Evolutionary conservation across 805 yeast genomes (phyloP).

Genomic region (Starmerella vitae): DNA sequence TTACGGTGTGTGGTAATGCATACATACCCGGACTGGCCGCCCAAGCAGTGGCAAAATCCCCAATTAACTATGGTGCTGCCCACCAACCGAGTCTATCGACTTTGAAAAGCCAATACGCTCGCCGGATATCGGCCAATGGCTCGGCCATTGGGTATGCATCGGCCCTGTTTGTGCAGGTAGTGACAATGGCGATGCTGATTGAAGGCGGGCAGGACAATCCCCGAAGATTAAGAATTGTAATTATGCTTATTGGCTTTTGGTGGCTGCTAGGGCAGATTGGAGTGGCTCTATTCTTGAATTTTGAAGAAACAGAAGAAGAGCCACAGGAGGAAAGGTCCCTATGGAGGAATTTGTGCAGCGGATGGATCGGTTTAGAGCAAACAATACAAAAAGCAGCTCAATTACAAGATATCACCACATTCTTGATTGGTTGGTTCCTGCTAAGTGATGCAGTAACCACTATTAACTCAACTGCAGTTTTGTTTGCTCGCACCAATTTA

Average conservation of each 20-base stretch:
- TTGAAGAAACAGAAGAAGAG: conserved; percentile 20
- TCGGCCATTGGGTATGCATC: conserved; percentile 58
- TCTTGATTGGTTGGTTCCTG: conserved; percentile 61
- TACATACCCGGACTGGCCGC: conserved; percentile 44
- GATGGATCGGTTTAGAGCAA: conserved; percentile 46
- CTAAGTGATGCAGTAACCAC: conserved; percentile 65
- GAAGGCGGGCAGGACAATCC: conserved; percentile 19
- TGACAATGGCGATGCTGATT: conserved; percentile 40
- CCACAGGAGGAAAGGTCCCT: not conserved
- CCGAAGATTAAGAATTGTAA: conserved; percentile 32
- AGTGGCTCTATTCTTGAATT: conserved; percentile 34
- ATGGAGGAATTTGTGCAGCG: conserved; percentile 22
- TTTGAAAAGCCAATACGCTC: too few species aligned
- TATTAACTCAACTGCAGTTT: conserved; percentile 62
- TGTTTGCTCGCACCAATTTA: conserved; percentile 59
- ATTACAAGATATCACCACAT: conserved; percentile 51
- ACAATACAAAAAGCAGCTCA: conserved; percentile 48
- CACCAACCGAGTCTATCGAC: conserved; percentile 13
- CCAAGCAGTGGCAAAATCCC: not conserved
- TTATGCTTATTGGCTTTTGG: conserved; percentile 58
- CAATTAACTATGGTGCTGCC: conserved; percentile 11
- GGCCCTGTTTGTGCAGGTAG: conserved; percentile 52
- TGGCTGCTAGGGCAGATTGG: conserved; percentile 65
- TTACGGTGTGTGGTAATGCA: conserved; percentile 68
- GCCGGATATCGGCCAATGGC: conserved; percentile 40